phyloP scores from a whole-genome alignment of 306 rosid species.

The Acmispon strigosus region DNA sequence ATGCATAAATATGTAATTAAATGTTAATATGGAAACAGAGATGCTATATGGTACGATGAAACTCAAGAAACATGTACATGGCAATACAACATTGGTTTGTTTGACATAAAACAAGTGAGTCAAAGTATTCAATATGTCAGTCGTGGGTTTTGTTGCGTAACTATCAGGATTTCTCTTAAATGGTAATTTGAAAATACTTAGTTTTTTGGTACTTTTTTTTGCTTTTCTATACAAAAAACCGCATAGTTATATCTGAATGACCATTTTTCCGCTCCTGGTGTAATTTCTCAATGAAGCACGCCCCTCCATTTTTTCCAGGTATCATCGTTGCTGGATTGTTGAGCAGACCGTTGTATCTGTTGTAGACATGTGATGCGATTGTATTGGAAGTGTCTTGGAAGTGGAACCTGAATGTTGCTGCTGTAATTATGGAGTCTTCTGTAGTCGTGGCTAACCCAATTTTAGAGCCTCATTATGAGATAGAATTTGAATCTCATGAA shows the following conservation, averaged over 20 bases:
- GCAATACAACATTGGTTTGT: no score
- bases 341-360: neutral
- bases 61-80: no score
- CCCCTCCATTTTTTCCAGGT: neutral
- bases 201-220: neutral
- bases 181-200: neutral
- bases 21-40: neutral
- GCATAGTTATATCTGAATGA: neutral
- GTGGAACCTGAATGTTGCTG: constrained; percentile 20
- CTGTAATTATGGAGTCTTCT: constrained; percentile 36
- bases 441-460: constrained; percentile 21
- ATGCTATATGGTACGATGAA: no score
- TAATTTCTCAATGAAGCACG: constrained; percentile 4
- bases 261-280: neutral
- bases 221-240: neutral
- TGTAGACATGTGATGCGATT: neutral
- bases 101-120: no score
- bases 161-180: no score
- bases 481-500: constrained; percentile 61
- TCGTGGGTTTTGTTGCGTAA: no score
- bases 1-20: neutral
- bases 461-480: constrained; percentile 38
- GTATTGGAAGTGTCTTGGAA: constrained; percentile 15
- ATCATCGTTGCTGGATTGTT: neutral
- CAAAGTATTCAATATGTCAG: no score